phyloP scores from a whole-genome alignment of 768 basidiomycete genomes.

The Tylopilus sp. region DNA sequence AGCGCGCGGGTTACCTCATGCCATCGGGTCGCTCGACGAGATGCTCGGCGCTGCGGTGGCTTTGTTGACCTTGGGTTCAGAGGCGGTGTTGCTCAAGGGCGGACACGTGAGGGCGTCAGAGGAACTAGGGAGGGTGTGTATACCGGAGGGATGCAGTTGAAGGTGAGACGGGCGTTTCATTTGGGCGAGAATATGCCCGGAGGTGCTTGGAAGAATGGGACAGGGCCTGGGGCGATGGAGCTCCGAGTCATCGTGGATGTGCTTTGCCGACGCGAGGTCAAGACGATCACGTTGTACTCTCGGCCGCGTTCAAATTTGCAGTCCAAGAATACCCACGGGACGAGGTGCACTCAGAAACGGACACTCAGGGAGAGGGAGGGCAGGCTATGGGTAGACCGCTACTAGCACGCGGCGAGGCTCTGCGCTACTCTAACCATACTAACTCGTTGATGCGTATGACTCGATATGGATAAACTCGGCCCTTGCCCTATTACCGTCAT shows the following conservation, averaged over 20 bases:
- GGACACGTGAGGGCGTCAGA: constrained; percentile 61
- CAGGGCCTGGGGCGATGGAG: constrained; percentile 8
- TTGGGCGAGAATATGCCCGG: constrained; percentile 51
- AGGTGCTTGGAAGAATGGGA: constrained; percentile 40
- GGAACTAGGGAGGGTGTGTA: constrained; percentile 42
- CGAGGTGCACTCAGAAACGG: constrained; percentile 73
- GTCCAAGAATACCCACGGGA: constrained; percentile 84
- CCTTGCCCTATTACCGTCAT: no score
- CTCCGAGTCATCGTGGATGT: constrained; percentile 73
- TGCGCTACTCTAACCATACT: no score
- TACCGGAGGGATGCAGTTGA: constrained; percentile 29
- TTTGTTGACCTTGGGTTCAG: constrained; percentile 47
- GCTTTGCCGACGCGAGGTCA: constrained; percentile 38
- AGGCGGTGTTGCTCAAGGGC: constrained; percentile 75
- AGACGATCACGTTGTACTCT: constrained; percentile 48
- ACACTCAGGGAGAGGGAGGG: constrained; percentile 31
- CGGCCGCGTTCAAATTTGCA: no score
- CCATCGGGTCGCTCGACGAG: constrained; percentile 50
- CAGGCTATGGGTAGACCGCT: no score
- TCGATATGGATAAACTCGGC: no score
- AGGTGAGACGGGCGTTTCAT: constrained; percentile 44
- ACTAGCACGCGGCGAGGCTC: no score
- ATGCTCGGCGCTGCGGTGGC: constrained; percentile 57
- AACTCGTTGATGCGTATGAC: no score
- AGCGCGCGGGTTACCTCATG: constrained; percentile 23